These are phyloP conservation scores for Stromatinia cepivora DNA, from an alignment of 2,329 filamentous ascomycete genomes.

Conservation along the genomic window DNA sequence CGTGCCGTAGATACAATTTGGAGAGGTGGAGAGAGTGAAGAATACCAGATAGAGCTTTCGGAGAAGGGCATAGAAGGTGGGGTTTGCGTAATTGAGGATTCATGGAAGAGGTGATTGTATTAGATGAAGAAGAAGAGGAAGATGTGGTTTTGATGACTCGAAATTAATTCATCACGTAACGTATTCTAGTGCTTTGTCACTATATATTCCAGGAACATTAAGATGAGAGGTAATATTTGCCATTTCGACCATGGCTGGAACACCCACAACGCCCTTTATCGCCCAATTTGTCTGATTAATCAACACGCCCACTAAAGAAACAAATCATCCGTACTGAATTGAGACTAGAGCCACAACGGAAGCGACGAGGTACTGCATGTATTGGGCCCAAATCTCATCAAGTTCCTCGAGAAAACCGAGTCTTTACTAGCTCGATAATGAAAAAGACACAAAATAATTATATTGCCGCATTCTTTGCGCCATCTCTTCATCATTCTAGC, in stretches of 20 bases:
- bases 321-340: conserved; percentile 82
- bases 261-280: conserved; percentile 79
- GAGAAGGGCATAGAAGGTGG: conserved; percentile 44
- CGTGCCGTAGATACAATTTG: conserved; percentile 71
- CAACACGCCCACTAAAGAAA: conserved; percentile 74
- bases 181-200: conserved; percentile 63
- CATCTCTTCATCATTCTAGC: conserved; percentile 71
- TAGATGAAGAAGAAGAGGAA: conserved; percentile 49
- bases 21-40: conserved; percentile 74
- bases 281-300: conserved; percentile 80
- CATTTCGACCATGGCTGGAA: conserved; percentile 76
- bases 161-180: conserved; percentile 70
- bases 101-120: conserved; percentile 62
- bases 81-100: conserved; percentile 70
- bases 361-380: conserved; percentile 74
- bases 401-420: conserved; percentile 59
- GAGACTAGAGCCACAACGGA: conserved; percentile 70
- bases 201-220: conserved; percentile 59
- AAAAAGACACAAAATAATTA: conserved; percentile 78
- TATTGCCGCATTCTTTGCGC: conserved; percentile 80
- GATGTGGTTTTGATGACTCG: conserved; percentile 61
- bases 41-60: conserved; percentile 80
- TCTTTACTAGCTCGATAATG: conserved; percentile 59
- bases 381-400: conserved; percentile 73
- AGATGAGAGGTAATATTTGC: conserved; percentile 59